Base-by-base conservation (phyloP, 257 asterid species). In the Solanum commersonii region DNA sequence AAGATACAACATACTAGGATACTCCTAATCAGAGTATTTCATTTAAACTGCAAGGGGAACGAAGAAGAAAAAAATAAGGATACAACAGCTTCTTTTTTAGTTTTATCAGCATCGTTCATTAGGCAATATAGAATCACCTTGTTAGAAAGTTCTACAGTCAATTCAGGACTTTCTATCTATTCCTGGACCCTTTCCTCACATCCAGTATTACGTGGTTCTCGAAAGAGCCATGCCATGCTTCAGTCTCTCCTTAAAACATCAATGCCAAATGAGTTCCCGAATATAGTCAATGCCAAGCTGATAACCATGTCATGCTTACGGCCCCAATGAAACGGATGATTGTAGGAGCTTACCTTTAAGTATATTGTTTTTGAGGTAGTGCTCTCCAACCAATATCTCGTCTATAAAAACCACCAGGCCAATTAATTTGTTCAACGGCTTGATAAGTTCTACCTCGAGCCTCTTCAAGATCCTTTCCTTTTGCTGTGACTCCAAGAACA, bases 331-430 rank as follows among this genome's bases (percentile, higher is more conserved):
- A 81, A 18, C 29, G 6, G 23, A 49, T 10, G 37, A 49, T 49
- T 29, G 29, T 49, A 81, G 42, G 23, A 37, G 37, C 59, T 90
- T 52, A 77, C 60, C 86, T 87, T 76, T 76, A 37, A 5, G 91
- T 42, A 60, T 86, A 84, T 33, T 91, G 92, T 88, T 92, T 91
- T 22, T 65, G 89, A 18, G 94, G 63, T 77, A 96, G 88, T 44
- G 98, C 98, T 89, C 98, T 91, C 98, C 98, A 96, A 60, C 98
- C 98, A n/a, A 95, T 96, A 90, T 96, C 99, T 82, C 90, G 93
- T 73, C 99, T 85, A 91, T 87, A 92, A 88, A 95, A 95, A 33
- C 99, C 99, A 37, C 86, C 96, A 0, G 93, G 93, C 98, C 98
- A 96, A 49, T 89, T 90, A 35, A 96, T 91, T 91, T 91, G 94